Base-by-base conservation (phyloP, 495 filamentous ascomycete species). In the Aspergillus sclerotioniger region DNA sequence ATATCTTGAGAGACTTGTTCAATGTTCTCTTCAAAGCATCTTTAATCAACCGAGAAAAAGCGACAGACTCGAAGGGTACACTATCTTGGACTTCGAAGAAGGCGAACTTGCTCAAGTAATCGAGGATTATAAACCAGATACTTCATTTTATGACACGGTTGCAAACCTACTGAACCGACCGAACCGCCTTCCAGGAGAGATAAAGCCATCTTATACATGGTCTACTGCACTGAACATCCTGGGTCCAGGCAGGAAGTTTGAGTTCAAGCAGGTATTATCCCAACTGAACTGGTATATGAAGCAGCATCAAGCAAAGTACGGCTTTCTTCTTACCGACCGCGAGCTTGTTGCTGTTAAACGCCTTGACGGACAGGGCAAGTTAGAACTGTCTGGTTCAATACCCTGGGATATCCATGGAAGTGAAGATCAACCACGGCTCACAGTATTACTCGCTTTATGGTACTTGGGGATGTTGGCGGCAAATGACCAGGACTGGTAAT, bases 391-490 rank as follows among this genome's bases (percentile, higher is more conserved):
- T 8, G 19, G 46, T 2, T 39, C 64, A 2, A 53, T 64, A 21
- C 49, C 41, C 5, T 67, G 56, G 56, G 50, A 2, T 39, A 43
- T 28, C 15, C 8, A 31, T 6, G 65, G 65, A 4, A 57, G 9
- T 15, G 54, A 15, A 15, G 1, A 45, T 1, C 28, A 59, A 19
- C 56, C 56, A 33, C 45, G 37, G 13, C 28, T 65, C 25, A 61
- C 65, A 13, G 53, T 65, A 1, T 20, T 60, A 0, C 48, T 68
- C 9, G 65, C 32, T 3, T 32, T 68, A 16, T 68, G 62, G 62
- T 65, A 65, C 21, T 45, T 65, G 6, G 62, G 65, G 10, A 65
- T 68, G 65, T 56, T 68, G 10, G 62, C 62, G 8, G 51, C 65
- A 3, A 51, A 61, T 39, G 41, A 58, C 16, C n/a, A 58, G 12